phyloP scores from a whole-genome alignment of 768 basidiomycete species.

The Leccinum broughii region DNA sequence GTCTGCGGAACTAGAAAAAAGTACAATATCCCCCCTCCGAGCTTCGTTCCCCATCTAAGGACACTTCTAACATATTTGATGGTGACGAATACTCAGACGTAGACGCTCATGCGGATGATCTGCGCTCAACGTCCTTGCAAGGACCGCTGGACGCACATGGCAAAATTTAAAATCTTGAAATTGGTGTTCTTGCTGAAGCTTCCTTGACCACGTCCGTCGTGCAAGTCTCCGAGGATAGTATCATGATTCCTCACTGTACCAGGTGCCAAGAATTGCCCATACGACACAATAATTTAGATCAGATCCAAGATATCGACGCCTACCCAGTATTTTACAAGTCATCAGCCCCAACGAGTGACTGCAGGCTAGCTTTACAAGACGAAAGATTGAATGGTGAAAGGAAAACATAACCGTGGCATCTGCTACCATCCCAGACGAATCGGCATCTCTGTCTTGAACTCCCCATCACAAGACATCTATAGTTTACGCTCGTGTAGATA shows the following conservation, averaged over 20 bases:
- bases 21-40: neutral
- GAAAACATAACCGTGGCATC: too few relatives aligned
- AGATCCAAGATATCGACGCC: neutral
- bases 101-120: neutral
- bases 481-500: neutral
- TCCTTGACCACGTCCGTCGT: neutral
- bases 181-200: neutral
- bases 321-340: neutral
- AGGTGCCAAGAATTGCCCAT: too few relatives aligned
- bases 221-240: too few relatives aligned
- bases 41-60: neutral
- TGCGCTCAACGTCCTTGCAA: neutral
- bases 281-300: too few relatives aligned
- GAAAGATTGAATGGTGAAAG: too few relatives aligned
- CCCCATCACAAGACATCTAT: neutral
- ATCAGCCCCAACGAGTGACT: neutral
- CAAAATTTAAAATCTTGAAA: too few relatives aligned
- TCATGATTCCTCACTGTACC: too few relatives aligned
- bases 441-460: too few relatives aligned
- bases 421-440: too few relatives aligned
- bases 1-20: neutral
- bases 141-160: too few relatives aligned
- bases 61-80: neutral
- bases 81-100: neutral
- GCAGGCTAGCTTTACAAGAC: too few relatives aligned